Conservation (phyloP, 805 yeast species). For the Suhomyces sp. region DNA sequence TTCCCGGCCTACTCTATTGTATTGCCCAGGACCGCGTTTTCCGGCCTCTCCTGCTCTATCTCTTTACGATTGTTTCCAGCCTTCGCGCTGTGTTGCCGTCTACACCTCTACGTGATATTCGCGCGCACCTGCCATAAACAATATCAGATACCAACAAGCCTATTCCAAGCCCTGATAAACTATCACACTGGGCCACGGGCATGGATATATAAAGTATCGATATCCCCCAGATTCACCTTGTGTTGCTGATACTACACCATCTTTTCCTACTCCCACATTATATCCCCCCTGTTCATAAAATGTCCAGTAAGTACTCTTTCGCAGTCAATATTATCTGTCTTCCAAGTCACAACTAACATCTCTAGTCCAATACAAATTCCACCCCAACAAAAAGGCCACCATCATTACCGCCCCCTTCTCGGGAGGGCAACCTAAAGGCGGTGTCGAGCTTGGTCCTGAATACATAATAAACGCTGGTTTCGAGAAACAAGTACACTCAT, state of each 20-base stretch:
- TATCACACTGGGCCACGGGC: too few relatives aligned
- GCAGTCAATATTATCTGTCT: too few relatives aligned
- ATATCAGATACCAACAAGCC: too few relatives aligned
- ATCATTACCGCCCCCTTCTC: conserved; percentile 88
- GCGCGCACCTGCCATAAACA: conserved; percentile 3
- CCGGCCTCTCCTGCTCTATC: conserved; percentile 3
- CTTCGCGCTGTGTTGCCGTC: neutral
- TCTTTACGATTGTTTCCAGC: conserved; percentile 1
- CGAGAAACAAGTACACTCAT: conserved; percentile 53
- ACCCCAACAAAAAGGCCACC: conserved; percentile 56
- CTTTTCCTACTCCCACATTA: too few relatives aligned
- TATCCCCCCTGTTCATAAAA: conserved; percentile 1
- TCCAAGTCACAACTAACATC: too few relatives aligned
- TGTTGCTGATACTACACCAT: too few relatives aligned
- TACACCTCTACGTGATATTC: conserved; percentile 1
- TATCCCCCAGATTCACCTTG: too few relatives aligned
- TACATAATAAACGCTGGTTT: conserved; percentile 74
- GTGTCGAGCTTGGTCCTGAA: conserved; percentile 94
- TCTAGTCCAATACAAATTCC: conserved; percentile 50
- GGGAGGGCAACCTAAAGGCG: conserved; percentile 93
- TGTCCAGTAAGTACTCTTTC: conserved; percentile 11
- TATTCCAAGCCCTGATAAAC: too few relatives aligned
- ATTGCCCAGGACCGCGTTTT: too few relatives aligned
- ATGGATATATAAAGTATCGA: too few relatives aligned
- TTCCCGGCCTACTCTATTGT: too few relatives aligned